Base-by-base conservation (phyloP, 176 grass and related monocot species). In the Oryza australiensis region DNA sequence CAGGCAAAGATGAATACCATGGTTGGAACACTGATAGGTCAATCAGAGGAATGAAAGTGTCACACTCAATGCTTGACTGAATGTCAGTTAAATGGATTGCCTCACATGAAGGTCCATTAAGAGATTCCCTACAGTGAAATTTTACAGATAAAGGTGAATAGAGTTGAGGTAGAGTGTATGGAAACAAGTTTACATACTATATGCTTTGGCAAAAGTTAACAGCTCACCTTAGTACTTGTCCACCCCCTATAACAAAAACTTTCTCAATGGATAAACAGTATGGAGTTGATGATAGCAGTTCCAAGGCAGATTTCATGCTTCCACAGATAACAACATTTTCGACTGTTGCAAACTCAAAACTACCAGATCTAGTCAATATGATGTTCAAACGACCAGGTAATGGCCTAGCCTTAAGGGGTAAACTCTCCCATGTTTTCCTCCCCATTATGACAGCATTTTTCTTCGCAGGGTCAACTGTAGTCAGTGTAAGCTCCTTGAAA, bases 401-500 rank as follows among this genome's bases (percentile, higher is more conserved):
- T 62, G 94, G 91, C 76, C 94, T 90, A 66, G 64, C 79, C 26
- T 70, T 70, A 68, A 82, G 64, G 24, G 94, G 91, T 83, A 97
- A 86, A 70, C 89, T 90, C 75, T 97, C 94, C 94, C 91, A 94
- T 77, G 94, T 92, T 86, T 90, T 94, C 79, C 94, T 94, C 35
- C 94, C 91, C 94, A 97, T 97, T 80, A 92, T 87, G 63, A 97
- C 87, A 27, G 94, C 91, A 88, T 97, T 97, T 55, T 89, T 97
- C 79, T 97, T 97, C 7, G 75, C 57, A 69, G 91, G 78, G 66
- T 94, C 91, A 57, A 80, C 81, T 66, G 85, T 92, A n/a, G 76
- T 79, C 45, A 84, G n/a, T 22, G 94, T 97, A 82, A 97, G 65
- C 30, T 94, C 78, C 73, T 94, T 94, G 75, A 97, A 97, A 74